phyloP scores from a whole-genome alignment of 2,329 filamentous ascomycete species.

The Arthrinium phaeospermum region DNA sequence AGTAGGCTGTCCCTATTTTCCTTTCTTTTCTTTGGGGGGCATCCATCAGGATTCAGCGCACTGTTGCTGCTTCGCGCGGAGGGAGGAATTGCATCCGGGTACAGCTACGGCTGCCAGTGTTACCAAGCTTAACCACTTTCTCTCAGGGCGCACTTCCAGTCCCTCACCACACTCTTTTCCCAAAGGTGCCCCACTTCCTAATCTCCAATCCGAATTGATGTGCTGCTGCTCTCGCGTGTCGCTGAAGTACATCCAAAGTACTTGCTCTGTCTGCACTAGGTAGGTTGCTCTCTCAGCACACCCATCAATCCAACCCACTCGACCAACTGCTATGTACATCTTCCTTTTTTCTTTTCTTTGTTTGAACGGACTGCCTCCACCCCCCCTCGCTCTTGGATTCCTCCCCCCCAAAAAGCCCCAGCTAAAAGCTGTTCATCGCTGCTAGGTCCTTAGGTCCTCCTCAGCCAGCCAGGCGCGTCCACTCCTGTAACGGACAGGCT shows the following conservation, averaged over 20 bases:
- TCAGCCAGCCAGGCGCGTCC: slow-evolving; percentile 12
- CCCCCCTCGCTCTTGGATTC: slow-evolving; percentile 27
- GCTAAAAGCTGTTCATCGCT: slow-evolving; percentile 2
- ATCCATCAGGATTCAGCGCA: slow-evolving; percentile 15
- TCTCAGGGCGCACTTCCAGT: slow-evolving; percentile 31
- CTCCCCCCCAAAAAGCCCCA: neutral
- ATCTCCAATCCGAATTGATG: slow-evolving; percentile 15
- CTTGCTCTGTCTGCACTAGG: neutral
- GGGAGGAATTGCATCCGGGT: slow-evolving; percentile 22
- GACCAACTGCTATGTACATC: too few relatives aligned
- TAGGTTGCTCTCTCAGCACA: neutral
- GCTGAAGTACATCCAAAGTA: neutral
- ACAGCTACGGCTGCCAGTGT: slow-evolving; percentile 31
- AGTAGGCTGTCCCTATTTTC: neutral
- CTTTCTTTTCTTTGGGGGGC: neutral
- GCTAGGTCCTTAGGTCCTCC: neutral
- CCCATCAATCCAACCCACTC: too few relatives aligned
- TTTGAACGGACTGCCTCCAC: slow-evolving; percentile 12
- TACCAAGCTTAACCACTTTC: slow-evolving; percentile 33
- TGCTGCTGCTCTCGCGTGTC: slow-evolving; percentile 23
- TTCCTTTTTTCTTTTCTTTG: slow-evolving; percentile 10
- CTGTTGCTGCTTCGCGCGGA: slow-evolving; percentile 18
- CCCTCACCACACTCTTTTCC: neutral
- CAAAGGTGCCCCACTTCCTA: slow-evolving; percentile 6
- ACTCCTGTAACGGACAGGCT: slow-evolving; percentile 15